Conservation (phyloP, 208 protist species). For the Porcisia hertigi region DNA sequence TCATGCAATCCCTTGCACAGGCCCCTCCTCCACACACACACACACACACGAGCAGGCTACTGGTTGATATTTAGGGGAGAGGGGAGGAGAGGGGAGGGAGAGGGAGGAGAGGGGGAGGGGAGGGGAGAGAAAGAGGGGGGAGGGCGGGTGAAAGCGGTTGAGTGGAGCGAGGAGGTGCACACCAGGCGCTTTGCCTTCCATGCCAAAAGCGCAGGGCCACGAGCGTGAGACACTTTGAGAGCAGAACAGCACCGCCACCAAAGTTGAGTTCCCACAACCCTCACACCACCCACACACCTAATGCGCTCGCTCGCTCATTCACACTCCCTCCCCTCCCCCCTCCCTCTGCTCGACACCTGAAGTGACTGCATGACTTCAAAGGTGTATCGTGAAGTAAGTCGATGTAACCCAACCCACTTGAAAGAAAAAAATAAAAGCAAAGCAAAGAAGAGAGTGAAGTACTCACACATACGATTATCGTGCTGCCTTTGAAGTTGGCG, state of each 20-base stretch:
- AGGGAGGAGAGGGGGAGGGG: neutral
- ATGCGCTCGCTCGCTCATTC: neutral
- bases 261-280: neutral
- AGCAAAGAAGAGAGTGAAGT: slow-evolving; percentile 17
- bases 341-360: too few relatives aligned
- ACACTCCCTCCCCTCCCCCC: neutral
- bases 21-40: slow-evolving; percentile 9
- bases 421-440: slow-evolving; percentile 3
- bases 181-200: neutral
- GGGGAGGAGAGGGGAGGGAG: neutral
- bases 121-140: slow-evolving; percentile 10
- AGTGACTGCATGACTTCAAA: neutral
- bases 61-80: neutral
- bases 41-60: neutral
- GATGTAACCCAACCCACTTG: too few relatives aligned
- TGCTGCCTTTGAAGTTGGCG: slow-evolving; percentile 82
- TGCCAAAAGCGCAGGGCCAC: neutral
- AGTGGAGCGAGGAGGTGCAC: neutral
- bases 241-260: neutral
- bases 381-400: neutral
- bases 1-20: neutral
- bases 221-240: neutral
- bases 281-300: neutral
- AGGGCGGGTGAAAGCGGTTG: neutral
- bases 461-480: slow-evolving; percentile 87